A percentile compares a stretch with the other conserved stretches of the same genome.
Conservation (phyloP, 2,329 filamentous ascomycete species). For the Plenodomus lindquistii region DNA sequence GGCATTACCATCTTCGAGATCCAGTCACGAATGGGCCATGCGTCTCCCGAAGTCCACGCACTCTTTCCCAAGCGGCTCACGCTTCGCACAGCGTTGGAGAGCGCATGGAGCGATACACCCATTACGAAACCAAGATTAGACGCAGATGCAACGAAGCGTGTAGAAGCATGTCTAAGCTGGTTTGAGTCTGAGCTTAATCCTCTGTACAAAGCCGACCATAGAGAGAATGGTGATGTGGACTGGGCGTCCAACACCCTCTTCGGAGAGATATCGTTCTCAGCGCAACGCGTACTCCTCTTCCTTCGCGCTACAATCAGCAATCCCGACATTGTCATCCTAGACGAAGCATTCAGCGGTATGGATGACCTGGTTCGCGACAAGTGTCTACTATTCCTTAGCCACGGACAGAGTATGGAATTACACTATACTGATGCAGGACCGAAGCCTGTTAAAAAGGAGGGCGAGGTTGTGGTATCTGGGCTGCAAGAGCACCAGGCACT, state of each 20-base stretch:
- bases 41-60: slow-evolving; percentile 89
- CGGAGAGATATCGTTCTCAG: slow-evolving; percentile 75
- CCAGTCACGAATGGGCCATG: slow-evolving; percentile 86
- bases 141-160: slow-evolving; percentile 57
- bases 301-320: slow-evolving; percentile 57
- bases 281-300: slow-evolving; percentile 84
- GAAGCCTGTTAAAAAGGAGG: slow-evolving; percentile 52
- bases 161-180: slow-evolving; percentile 73
- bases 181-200: slow-evolving; percentile 81
- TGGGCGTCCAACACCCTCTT: slow-evolving; percentile 74
- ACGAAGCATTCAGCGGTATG: slow-evolving; percentile 57
- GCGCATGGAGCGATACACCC: slow-evolving; percentile 90
- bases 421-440: slow-evolving; percentile 38
- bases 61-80: slow-evolving; percentile 83
- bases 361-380: slow-evolving; percentile 72
- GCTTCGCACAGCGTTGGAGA: slow-evolving; percentile 75
- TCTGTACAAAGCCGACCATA: slow-evolving; percentile 8
- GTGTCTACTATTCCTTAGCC: slow-evolving; percentile 76
- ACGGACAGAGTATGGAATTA: slow-evolving; percentile 46
- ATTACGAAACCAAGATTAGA: slow-evolving; percentile 69
- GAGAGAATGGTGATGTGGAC: slow-evolving; percentile 31
- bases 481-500: slow-evolving; percentile 75
- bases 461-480: slow-evolving; percentile 60
- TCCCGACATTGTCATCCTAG: slow-evolving; percentile 55
- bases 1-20: slow-evolving; percentile 93